A percentile compares a stretch with the other conserved stretches of the same genome.
These are phyloP conservation scores for Moesziomyces aphidis DNA, from an alignment of 1,284 basidiomycete genomes.

Conservation along the genomic window DNA sequence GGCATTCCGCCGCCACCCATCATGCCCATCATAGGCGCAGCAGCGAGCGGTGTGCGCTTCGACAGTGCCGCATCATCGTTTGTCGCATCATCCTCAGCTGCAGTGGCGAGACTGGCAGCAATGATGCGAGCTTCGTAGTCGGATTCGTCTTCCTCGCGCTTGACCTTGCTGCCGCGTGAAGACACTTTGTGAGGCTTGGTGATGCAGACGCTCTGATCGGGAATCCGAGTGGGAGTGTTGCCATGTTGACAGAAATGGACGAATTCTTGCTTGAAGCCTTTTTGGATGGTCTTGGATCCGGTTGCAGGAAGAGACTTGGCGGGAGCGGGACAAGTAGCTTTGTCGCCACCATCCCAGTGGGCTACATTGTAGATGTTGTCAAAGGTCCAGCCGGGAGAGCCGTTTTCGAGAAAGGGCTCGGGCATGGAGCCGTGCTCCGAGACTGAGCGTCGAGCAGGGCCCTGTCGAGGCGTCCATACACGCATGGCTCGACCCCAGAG, in stretches of 20 bases:
- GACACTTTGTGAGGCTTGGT: not conserved
- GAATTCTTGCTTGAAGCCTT: not conserved
- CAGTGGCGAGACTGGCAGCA: not conserved
- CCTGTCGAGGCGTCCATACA: constrained; percentile 27
- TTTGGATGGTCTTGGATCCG: not conserved
- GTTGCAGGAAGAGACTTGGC: not conserved
- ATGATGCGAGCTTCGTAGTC: not conserved
- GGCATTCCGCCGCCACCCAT: not conserved
- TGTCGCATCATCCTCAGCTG: not conserved
- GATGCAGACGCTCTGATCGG: constrained; percentile 8
- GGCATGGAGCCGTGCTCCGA: constrained; percentile 2
- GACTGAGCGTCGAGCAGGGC: constrained; percentile 11
- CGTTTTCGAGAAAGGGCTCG: constrained; percentile 20
- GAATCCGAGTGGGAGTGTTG: constrained; percentile 6
- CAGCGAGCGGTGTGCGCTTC: not conserved
- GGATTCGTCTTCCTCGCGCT: not conserved
- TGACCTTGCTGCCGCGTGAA: not conserved
- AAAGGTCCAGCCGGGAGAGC: constrained; percentile 19
- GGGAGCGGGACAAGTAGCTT: constrained; percentile 7
- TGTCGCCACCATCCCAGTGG: constrained; percentile 29
- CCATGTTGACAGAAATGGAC: constrained; percentile 18
- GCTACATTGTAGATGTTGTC: constrained; percentile 19
- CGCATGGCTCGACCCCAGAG: constrained; percentile 3
- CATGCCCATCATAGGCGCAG: not conserved
- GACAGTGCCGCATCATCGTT: not conserved